Base-by-base conservation (phyloP, 208 protist genomes). In the Crithidia mellificae region DNA sequence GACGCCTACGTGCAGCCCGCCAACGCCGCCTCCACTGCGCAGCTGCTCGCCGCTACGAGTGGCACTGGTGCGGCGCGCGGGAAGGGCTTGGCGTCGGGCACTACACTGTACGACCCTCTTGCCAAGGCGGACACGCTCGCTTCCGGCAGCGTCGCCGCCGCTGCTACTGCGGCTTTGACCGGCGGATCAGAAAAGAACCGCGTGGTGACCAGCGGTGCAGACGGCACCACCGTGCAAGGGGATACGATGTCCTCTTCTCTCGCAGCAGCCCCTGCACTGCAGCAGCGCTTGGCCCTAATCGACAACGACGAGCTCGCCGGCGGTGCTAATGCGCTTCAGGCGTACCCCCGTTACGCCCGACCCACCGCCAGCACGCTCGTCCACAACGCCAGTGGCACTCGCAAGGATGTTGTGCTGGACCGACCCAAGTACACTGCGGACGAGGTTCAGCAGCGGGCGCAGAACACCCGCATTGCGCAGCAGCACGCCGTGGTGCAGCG, bases 351-450 rank as follows among this genome's bases (percentile, higher is more conserved):
- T 24, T 95, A 93, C 74, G 76, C 85, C 3, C 70, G 78, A 2
- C 76, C 75, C 2, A 95, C 90, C 12, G 85, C 83, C 34, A 67
- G 77, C 22, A 78, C 83, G 15, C 74, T 95, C 2, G 51, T 93
- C 47, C 82, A 81, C 51, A 27, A 64, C 2, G 87, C 85, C 17
- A 91, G 71, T 38, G 55, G 74, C 43, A 70, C 32, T n/a, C 77
- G 68, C 12, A 63, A 75, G 32, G 72, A 77, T 29, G 72, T 85
- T 30, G 63, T 66, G 22, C 68, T 83, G 49, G 66, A 65, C 24
- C 62, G 61, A 25, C 63, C 67, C 14, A 91, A 91, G 75, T 87
- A 79, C 63, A 47, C 74, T 25, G 56, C 62, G 14, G 90, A 93
- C 66, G 85, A 89, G 36, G 38, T 50, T 24, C 64, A 36, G 29